These are phyloP conservation scores for Suillus placidus DNA, from an alignment of 768 basidiomycete genomes.

Conservation along the genomic window DNA sequence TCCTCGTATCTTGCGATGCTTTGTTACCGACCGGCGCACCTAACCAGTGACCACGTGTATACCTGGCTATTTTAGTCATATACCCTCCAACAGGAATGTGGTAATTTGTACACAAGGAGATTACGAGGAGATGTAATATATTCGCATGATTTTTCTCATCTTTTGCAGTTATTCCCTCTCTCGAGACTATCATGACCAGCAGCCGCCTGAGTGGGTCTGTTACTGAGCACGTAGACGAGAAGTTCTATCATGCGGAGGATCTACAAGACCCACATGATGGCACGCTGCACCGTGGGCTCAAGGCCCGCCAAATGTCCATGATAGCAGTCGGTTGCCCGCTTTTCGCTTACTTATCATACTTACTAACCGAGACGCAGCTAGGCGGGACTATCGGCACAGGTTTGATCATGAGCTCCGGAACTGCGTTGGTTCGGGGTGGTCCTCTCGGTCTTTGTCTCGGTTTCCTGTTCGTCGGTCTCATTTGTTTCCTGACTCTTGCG, in stretches of 20 bases:
- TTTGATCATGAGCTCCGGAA: constrained; percentile 56
- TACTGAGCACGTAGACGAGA: constrained; percentile 14
- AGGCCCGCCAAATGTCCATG: constrained; percentile 62
- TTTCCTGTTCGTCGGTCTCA: constrained; percentile 53
- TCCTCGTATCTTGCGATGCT: neutral
- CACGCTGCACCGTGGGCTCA: constrained; percentile 53
- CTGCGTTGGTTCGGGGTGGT: constrained; percentile 58
- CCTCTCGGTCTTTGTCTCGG: constrained; percentile 51
- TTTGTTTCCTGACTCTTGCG: constrained; percentile 64
- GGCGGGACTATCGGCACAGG: constrained; percentile 59
- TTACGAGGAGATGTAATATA: neutral
- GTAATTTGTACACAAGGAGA: neutral
- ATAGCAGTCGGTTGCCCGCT: constrained; percentile 43
- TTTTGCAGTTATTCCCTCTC: neutral
- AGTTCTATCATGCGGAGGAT: constrained; percentile 29
- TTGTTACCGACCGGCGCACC: neutral
- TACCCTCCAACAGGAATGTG: neutral
- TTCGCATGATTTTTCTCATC: neutral
- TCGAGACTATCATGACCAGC: neutral
- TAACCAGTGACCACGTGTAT: neutral
- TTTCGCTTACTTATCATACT: constrained; percentile 5
- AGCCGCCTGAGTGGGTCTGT: neutral
- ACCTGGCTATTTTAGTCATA: constrained; percentile 7
- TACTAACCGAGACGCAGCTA: constrained; percentile 31
- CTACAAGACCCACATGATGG: constrained; percentile 42